Percentiles rank a stretch among this genome's conserved stretches.
These are phyloP conservation scores for Penicillium sp. DNA, from an alignment of 2,329 filamentous ascomycete species.

Conservation along the genomic window DNA sequence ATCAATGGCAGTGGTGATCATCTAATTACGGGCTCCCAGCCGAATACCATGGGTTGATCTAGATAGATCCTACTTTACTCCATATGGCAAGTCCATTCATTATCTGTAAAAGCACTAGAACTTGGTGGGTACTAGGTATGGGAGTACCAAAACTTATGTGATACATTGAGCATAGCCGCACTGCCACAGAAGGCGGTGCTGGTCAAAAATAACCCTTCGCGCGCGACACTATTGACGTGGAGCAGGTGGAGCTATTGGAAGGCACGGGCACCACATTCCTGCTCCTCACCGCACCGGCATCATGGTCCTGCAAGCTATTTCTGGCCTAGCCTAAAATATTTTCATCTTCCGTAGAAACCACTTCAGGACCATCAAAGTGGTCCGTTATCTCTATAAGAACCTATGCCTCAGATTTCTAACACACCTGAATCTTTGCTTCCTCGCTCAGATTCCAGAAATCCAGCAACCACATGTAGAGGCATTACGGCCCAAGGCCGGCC, in stretches of 20 bases:
- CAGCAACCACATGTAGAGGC: constrained; percentile 81
- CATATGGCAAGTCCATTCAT: no score
- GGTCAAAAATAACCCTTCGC: constrained; percentile 7
- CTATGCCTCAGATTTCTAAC: constrained; percentile 65
- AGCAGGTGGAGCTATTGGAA: constrained; percentile 5
- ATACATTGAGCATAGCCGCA: neutral
- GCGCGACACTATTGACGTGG: constrained; percentile 1
- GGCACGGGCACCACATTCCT: constrained; percentile 2
- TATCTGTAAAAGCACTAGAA: no score
- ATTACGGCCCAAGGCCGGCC: constrained; percentile 79
- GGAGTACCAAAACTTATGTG: no score
- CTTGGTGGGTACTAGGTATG: no score
- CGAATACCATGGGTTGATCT: no score
- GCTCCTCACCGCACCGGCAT: constrained; percentile 6
- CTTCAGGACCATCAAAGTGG: neutral
- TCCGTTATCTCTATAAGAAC: neutral
- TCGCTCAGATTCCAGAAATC: constrained; percentile 81
- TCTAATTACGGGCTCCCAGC: no score
- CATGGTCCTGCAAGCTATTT: neutral
- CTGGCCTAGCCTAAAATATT: neutral
- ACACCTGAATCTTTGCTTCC: constrained; percentile 79
- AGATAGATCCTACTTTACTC: no score
- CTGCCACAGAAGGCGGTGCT: constrained; percentile 6
- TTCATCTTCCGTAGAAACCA: neutral
- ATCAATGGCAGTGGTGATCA: no score